phyloP scores from a whole-genome alignment of 805 yeast genomes.

The Cyberlindnera galapagoensis region DNA sequence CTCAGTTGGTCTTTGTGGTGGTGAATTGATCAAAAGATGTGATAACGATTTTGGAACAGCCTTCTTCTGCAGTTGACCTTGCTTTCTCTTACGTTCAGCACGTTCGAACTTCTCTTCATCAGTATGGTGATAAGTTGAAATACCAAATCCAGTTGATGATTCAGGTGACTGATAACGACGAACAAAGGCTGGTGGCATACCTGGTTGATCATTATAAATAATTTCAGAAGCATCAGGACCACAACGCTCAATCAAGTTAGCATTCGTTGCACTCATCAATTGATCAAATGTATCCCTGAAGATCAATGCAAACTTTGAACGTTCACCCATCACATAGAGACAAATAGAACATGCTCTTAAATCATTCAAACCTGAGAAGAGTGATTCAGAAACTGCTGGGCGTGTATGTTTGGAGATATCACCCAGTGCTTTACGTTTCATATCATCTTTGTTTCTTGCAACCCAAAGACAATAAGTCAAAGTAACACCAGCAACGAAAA shows the following conservation, averaged over 20 bases:
- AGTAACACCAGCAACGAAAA: conserved; percentile 64
- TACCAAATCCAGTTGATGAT: conserved; percentile 15
- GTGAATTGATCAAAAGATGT: conserved; percentile 39
- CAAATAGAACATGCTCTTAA: conserved; percentile 59
- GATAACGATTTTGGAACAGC: conserved; percentile 50
- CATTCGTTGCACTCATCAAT: conserved; percentile 56
- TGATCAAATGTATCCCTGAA: conserved; percentile 67
- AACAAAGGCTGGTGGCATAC: conserved; percentile 56
- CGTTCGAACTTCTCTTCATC: conserved; percentile 39
- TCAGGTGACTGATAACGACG: conserved; percentile 33
- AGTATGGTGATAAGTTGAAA: conserved; percentile 19
- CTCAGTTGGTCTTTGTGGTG: conserved; percentile 27
- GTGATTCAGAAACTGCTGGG: conserved; percentile 47
- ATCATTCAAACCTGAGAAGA: conserved; percentile 54
- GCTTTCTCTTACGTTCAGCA: conserved; percentile 40
- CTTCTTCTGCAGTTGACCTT: conserved; percentile 43
- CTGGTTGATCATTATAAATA: conserved; percentile 37
- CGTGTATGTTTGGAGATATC: conserved; percentile 55
- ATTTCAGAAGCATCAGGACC: conserved; percentile 57
- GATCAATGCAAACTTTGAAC: conserved; percentile 53
- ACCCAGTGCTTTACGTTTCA: conserved; percentile 46
- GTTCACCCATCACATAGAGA: conserved; percentile 58
- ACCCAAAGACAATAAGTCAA: conserved; percentile 62
- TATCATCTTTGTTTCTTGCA: conserved; percentile 54
- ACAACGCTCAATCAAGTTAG: conserved; percentile 54